phyloP scores from a whole-genome alignment of 1,284 basidiomycete species.

The Melampsora americana region DNA sequence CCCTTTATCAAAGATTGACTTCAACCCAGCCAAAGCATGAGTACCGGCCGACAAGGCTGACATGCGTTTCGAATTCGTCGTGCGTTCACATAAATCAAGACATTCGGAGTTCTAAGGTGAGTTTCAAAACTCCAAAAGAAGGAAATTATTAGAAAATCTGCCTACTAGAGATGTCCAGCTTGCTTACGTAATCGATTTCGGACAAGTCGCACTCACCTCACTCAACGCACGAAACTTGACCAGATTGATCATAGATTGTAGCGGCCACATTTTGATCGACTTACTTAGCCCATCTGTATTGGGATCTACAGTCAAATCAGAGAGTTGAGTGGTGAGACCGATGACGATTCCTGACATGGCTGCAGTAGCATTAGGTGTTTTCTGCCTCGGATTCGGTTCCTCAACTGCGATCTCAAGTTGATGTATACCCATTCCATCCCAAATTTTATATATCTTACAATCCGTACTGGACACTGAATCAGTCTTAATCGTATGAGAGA shows the following conservation, averaged over 20 bases:
- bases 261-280: slow-evolving; percentile 38
- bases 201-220: slow-evolving; percentile 18
- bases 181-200: background rate
- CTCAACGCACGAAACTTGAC: slow-evolving; percentile 42
- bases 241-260: slow-evolving; percentile 36
- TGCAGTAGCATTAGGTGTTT: background rate
- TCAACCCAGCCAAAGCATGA: slow-evolving; percentile 30
- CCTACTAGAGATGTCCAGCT: background rate
- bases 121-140: background rate
- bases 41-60: slow-evolving; percentile 24
- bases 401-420: slow-evolving; percentile 38
- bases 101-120: slow-evolving; percentile 32
- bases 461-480: slow-evolving; percentile 30
- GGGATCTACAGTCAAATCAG: slow-evolving; percentile 7
- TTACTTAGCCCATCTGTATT: slow-evolving; percentile 25
- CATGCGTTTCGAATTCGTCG: slow-evolving; percentile 3
- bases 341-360: slow-evolving; percentile 31
- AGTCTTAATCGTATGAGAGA: slow-evolving; percentile 28
- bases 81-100: slow-evolving; percentile 16
- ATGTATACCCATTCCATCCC: slow-evolving; percentile 34
- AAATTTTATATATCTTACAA: slow-evolving; percentile 37
- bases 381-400: background rate
- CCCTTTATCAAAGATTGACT: slow-evolving; percentile 37
- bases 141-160: background rate
- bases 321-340: slow-evolving; percentile 26